A percentile compares a stretch with the other conserved stretches of the same genome.
These are phyloP conservation scores for Nevesoporus exiguus DNA, from an alignment of 768 basidiomycete genomes.

Conservation along the genomic window DNA sequence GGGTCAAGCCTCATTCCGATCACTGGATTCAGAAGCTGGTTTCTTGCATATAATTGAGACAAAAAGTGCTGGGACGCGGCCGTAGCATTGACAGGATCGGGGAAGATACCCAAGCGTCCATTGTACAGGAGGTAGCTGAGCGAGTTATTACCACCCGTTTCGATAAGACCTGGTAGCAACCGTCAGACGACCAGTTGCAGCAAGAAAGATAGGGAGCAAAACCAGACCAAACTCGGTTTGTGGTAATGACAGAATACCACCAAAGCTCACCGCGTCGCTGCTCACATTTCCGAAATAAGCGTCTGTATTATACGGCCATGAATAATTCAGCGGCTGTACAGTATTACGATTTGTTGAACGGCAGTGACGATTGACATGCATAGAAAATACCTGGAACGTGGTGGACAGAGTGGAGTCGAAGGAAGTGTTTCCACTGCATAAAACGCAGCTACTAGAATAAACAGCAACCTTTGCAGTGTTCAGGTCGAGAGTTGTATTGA, in stretches of 20 bases:
- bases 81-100: conserved; percentile 20
- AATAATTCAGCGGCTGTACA: conserved; percentile 6
- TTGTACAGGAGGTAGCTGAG: conserved; percentile 23
- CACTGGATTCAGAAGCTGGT: conserved; percentile 22
- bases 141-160: conserved; percentile 11
- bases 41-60: conserved; percentile 8
- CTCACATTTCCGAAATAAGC: conserved; percentile 13
- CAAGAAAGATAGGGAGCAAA: background rate
- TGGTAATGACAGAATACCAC: conserved; percentile 10
- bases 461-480: conserved; percentile 18
- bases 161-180: conserved; percentile 11
- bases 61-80: conserved; percentile 17
- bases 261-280: conserved; percentile 16
- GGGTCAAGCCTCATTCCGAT: conserved; percentile 24
- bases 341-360: background rate
- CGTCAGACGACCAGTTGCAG: background rate
- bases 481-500: conserved; percentile 18
- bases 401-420: conserved; percentile 14
- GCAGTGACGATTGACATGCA: background rate
- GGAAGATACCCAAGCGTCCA: conserved; percentile 18
- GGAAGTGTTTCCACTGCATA: conserved; percentile 19
- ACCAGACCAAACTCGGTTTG: conserved; percentile 16
- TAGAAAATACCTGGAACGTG: conserved; percentile 13
- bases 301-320: conserved; percentile 10
- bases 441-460: conserved; percentile 20